Conservation (phyloP, 768 basidiomycete species). For the Mycena crocata region DNA sequence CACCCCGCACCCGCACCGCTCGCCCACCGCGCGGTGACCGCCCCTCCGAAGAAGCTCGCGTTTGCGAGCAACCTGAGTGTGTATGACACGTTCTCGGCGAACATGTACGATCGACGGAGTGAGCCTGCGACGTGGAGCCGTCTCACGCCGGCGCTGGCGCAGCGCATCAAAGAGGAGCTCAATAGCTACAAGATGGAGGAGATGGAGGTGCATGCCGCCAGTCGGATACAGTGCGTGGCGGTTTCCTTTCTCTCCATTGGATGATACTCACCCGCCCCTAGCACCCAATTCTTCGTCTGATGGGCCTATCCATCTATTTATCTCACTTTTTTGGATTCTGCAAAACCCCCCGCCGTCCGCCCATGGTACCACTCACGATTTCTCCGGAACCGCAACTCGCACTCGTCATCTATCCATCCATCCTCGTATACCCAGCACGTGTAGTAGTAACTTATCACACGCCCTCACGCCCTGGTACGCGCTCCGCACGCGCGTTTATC, state of each 20-base stretch:
- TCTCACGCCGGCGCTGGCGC: constrained; percentile 92
- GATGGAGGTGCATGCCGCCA: constrained; percentile 97
- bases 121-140: constrained; percentile 98
- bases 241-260: constrained; percentile 36
- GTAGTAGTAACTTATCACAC: constrained; percentile 33
- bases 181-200: constrained; percentile 99
- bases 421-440: constrained; percentile 23
- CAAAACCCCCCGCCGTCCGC: no score
- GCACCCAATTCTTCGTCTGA: constrained; percentile 93
- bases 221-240: constrained; percentile 82
- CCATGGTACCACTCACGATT: constrained; percentile 16
- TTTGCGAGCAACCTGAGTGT: constrained; percentile 95
- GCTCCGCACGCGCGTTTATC: not conserved
- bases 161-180: constrained; percentile 97
- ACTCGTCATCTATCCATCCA: not conserved
- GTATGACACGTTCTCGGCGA: constrained; percentile 94
- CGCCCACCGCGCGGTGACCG: constrained; percentile 79
- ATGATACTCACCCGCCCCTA: constrained; percentile 41
- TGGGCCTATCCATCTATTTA: constrained; percentile 29
- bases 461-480: not conserved
- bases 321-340: constrained; percentile 44
- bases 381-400: not conserved
- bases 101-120: constrained; percentile 93
- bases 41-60: constrained; percentile 76
- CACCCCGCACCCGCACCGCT: constrained; percentile 56